Evolutionary conservation across 805 yeast genomes (phyloP).

Genomic region (Middelhovenomyces tepae): DNA sequence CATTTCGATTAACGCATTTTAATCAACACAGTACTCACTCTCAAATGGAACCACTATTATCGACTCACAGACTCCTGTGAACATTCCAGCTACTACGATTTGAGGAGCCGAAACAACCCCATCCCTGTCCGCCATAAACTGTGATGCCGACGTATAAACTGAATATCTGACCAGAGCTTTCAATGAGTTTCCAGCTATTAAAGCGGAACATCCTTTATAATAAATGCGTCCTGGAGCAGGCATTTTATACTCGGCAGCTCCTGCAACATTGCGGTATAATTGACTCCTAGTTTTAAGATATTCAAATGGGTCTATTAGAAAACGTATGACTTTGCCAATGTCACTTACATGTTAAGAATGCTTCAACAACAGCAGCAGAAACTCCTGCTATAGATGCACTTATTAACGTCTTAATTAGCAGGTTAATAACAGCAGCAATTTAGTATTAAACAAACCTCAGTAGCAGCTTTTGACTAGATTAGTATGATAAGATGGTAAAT

Average conservation of each 20-base stretch:
- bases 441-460: too few species aligned
- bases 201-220: constrained; percentile 61
- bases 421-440: constrained; percentile 7
- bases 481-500: too few species aligned
- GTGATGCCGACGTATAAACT: constrained; percentile 65
- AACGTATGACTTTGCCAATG: background rate
- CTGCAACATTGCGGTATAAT: constrained; percentile 22
- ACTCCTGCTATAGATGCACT: constrained; percentile 31
- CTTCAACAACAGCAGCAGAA: constrained; percentile 30
- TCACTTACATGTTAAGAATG: constrained; percentile 29
- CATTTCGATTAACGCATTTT: background rate
- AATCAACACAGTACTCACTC: constrained; percentile 22
- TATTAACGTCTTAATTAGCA: constrained; percentile 24
- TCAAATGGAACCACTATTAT: constrained; percentile 77
- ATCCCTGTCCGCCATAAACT: constrained; percentile 50
- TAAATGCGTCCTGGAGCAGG: constrained; percentile 19
- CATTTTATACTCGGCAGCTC: constrained; percentile 12
- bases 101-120: constrained; percentile 60
- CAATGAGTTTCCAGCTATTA: constrained; percentile 62
- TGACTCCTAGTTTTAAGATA: constrained; percentile 31
- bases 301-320: constrained; percentile 32
- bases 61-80: constrained; percentile 57
- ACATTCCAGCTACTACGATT: constrained; percentile 70
- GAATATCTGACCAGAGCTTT: constrained; percentile 69
- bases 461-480: too few species aligned